Conservation (phyloP, 768 basidiomycete species). For the Lactarius tabidus region DNA sequence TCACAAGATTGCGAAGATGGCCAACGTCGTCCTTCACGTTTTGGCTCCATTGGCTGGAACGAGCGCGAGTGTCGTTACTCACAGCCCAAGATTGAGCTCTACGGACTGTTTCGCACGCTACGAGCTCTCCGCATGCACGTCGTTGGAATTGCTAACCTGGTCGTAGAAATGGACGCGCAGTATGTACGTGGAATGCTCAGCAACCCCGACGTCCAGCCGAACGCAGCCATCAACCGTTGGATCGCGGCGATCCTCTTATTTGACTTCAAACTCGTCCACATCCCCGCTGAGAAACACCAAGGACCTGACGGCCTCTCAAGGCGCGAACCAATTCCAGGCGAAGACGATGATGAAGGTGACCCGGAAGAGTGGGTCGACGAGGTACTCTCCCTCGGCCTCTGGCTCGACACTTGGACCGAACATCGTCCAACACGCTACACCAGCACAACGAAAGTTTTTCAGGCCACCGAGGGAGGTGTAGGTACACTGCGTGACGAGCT, state of each 20-base stretch:
- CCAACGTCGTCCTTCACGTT: no score
- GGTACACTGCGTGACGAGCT: no score
- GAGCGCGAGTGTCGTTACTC: constrained; percentile 1
- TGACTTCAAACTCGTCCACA: constrained; percentile 36
- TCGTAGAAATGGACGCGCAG: constrained; percentile 35
- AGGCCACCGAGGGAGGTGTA: no score
- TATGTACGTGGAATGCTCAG: not conserved
- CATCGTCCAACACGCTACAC: no score
- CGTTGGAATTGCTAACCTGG: not conserved
- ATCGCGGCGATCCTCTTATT: constrained; percentile 39
- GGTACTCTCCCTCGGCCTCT: not conserved
- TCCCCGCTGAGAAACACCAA: constrained; percentile 29
- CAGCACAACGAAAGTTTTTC: no score
- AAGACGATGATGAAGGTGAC: not conserved
- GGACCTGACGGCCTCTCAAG: constrained; percentile 35
- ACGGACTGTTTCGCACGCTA: not conserved
- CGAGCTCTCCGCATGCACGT: not conserved
- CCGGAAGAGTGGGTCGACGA: not conserved
- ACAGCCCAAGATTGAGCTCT: not conserved
- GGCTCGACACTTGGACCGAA: not conserved
- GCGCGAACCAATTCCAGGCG: not conserved
- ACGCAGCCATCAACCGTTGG: constrained; percentile 36
- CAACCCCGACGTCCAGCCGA: constrained; percentile 30
- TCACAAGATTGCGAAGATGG: no score
- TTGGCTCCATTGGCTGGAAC: no score